Percentiles rank a stretch among this genome's conserved stretches.
Evolutionary conservation across 177 flowering plant genomes (phyloP).

Genomic region (Vitis hybrid): DNA sequence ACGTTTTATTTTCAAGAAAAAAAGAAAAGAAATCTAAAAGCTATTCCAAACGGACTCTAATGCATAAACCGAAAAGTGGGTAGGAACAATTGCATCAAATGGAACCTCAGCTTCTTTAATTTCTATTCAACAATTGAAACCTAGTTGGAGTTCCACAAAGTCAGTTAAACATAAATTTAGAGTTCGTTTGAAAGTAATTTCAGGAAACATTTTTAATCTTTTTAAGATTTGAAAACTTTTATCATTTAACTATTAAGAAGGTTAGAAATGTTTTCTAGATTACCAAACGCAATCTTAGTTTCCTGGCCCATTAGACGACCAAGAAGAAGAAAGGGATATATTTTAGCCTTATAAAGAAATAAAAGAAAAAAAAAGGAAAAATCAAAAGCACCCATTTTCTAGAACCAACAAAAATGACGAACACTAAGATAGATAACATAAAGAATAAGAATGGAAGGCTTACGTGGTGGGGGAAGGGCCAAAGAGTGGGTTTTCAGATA

Average conservation of each 20-base stretch:
- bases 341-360: background rate
- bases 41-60: background rate
- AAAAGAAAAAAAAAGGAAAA: background rate
- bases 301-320: too few species aligned
- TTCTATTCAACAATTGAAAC: background rate
- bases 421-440: too few species aligned
- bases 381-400: too few species aligned
- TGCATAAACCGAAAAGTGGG: background rate
- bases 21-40: background rate
- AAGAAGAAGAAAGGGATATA: too few species aligned
- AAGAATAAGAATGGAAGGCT: background rate
- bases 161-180: background rate
- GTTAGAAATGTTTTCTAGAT: too few species aligned
- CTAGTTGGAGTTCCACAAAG: background rate
- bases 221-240: too few species aligned
- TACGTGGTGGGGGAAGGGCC: slow-evolving; percentile 23
- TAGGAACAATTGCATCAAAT: background rate
- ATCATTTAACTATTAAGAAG: too few species aligned
- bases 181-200: too few species aligned
- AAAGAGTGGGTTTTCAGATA: slow-evolving; percentile 14
- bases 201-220: too few species aligned
- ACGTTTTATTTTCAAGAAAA: too few species aligned
- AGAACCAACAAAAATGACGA: too few species aligned
- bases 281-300: too few species aligned
- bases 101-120: background rate